phyloP scores from a whole-genome alignment of 1,284 basidiomycete species.

The Marasmius sp. region DNA sequence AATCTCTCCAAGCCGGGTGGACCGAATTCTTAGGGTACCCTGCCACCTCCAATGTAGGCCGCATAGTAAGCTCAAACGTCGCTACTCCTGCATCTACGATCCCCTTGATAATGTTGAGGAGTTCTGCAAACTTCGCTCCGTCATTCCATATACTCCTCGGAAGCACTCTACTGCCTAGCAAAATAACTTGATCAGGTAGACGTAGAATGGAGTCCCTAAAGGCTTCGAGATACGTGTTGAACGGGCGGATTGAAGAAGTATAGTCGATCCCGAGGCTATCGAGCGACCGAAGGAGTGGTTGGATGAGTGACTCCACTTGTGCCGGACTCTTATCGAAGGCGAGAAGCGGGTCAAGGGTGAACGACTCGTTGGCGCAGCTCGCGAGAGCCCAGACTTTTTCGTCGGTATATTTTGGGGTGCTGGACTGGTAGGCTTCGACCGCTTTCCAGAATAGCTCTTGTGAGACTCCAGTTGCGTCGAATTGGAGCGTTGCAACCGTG shows the following conservation, averaged over 20 bases:
- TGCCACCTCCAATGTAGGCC: slow-evolving; percentile 10
- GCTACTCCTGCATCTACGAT: slow-evolving; percentile 12
- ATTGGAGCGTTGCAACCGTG: slow-evolving; percentile 8
- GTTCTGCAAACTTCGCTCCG: not conserved
- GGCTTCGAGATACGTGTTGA: not conserved
- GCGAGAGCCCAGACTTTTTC: not conserved
- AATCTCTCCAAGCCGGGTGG: slow-evolving; percentile 17
- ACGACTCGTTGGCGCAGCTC: not conserved
- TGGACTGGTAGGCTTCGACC: slow-evolving; percentile 12
- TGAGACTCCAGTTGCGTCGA: slow-evolving; percentile 9
- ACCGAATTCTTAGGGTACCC: slow-evolving; percentile 18
- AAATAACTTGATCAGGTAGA: slow-evolving; percentile 4
- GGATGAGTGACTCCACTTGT: not conserved
- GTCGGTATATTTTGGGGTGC: slow-evolving; percentile 7
- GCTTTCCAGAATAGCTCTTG: slow-evolving; percentile 14
- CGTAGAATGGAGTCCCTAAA: not conserved
- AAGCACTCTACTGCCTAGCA: slow-evolving; percentile 14
- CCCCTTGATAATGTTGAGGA: slow-evolving; percentile 6
- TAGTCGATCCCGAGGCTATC: slow-evolving; percentile 7
- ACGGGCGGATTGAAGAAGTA: not conserved
- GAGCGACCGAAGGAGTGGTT: slow-evolving; percentile 1
- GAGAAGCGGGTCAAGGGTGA: not conserved
- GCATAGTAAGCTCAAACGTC: slow-evolving; percentile 13
- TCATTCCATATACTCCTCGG: slow-evolving; percentile 12
- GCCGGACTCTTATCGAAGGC: not conserved